Percentiles rank a stretch among this genome's conserved stretches.
Conservation (phyloP, 169 alveolate genomes). For the Perkinsus marinus region DNA sequence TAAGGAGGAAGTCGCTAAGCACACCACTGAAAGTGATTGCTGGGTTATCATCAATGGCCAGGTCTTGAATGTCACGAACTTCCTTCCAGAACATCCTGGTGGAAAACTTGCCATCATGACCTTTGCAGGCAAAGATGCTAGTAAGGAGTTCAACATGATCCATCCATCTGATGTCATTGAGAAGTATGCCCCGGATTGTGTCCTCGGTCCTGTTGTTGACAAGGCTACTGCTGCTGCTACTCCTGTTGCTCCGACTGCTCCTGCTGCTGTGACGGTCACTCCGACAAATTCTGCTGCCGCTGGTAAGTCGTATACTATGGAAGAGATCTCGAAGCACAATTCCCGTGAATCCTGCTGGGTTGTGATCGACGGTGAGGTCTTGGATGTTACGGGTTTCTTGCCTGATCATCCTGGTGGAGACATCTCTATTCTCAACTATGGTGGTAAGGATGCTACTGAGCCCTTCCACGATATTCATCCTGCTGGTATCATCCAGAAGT, state of each 20-base stretch:
- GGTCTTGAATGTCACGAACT: conserved; percentile 38
- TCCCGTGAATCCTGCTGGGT: conserved; percentile 35
- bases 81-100: conserved; percentile 39
- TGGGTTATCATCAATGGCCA: not conserved
- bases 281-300: no score
- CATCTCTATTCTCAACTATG: conserved; percentile 25
- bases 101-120: no score
- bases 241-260: not conserved
- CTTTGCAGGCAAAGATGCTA: no score
- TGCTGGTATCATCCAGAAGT: conserved; percentile 21
- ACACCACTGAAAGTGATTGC: conserved; percentile 11
- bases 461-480: conserved; percentile 13
- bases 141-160: conserved; percentile 18
- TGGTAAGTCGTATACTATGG: no score
- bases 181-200: conserved; percentile 15
- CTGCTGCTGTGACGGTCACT: no score
- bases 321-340: no score
- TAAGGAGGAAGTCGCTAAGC: no score
- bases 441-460: conserved; percentile 15
- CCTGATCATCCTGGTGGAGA: conserved; percentile 46
- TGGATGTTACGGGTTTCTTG: conserved; percentile 37
- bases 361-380: conserved; percentile 32
- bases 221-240: not conserved
- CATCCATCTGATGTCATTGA: conserved; percentile 20
- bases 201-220: conserved; percentile 10